Conservation (phyloP, 331 rosid genomes). For the Dryas integrifolia region DNA sequence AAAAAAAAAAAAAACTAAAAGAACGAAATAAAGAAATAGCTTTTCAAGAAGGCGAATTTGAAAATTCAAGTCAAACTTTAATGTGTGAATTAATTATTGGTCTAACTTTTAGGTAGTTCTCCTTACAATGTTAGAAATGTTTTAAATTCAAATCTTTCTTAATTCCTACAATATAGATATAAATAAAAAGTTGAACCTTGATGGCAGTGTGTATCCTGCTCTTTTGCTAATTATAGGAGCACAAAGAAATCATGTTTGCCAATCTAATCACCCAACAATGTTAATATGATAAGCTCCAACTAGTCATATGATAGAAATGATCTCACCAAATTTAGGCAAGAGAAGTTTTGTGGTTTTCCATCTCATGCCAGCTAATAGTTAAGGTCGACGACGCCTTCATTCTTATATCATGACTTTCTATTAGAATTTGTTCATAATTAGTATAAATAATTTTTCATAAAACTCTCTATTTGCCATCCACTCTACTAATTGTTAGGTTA, state of each 20-base stretch:
- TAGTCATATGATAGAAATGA: not conserved
- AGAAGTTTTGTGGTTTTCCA: not conserved
- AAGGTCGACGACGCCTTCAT: too few relatives aligned
- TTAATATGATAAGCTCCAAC: not conserved
- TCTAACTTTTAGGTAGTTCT: not conserved
- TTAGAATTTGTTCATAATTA: not conserved
- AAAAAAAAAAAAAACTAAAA: too few relatives aligned
- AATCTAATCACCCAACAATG: not conserved
- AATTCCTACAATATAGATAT: not conserved
- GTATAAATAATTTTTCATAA: not conserved
- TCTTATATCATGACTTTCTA: too few relatives aligned
- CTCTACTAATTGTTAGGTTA: slow-evolving; percentile 21
- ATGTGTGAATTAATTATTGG: not conserved
- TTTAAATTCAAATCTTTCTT: not conserved
- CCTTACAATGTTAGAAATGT: too few relatives aligned
- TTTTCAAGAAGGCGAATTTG: too few relatives aligned
- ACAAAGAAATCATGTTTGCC: not conserved
- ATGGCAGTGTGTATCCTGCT: not conserved
- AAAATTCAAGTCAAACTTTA: too few relatives aligned
- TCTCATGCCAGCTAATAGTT: not conserved
- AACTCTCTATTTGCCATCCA: not conserved
- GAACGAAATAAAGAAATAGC: too few relatives aligned
- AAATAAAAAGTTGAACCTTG: not conserved
- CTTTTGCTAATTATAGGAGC: not conserved
- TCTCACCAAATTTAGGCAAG: not conserved